phyloP scores from a whole-genome alignment of 352 stramenopile species.

The Phytophthora citricola region DNA sequence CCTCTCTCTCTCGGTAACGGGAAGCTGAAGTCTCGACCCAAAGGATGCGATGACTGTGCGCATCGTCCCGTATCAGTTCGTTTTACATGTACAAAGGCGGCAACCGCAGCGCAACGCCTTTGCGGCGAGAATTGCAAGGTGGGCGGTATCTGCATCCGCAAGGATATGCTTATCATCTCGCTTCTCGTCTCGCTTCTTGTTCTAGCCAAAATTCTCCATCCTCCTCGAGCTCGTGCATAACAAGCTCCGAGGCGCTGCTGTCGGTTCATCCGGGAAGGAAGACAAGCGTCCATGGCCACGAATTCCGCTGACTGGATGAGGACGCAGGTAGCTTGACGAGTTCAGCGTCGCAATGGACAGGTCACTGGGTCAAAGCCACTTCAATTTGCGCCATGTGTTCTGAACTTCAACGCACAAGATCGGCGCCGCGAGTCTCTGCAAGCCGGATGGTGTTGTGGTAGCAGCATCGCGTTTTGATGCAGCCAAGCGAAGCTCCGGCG shows the following conservation, averaged over 20 bases:
- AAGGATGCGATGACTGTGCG: slow-evolving; percentile 1
- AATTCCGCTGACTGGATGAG: slow-evolving; percentile 10
- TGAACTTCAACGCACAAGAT: slow-evolving; percentile 31
- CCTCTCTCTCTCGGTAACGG: neutral
- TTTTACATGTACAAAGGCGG: neutral
- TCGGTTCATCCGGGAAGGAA: slow-evolving; percentile 10
- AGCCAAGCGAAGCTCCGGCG: slow-evolving; percentile 6
- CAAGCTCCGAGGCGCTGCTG: slow-evolving; percentile 2
- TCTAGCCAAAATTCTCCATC: slow-evolving; percentile 3
- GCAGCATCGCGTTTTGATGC: slow-evolving; percentile 18
- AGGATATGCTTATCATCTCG: slow-evolving; percentile 24
- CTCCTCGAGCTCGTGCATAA: slow-evolving; percentile 1
- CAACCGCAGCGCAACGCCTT: slow-evolving; percentile 6
- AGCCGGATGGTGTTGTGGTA: neutral
- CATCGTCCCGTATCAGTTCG: slow-evolving; percentile 10
- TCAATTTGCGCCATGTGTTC: slow-evolving; percentile 28
- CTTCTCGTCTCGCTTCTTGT: slow-evolving; percentile 14
- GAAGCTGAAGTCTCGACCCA: slow-evolving; percentile 2
- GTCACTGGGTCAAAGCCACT: slow-evolving; percentile 16
- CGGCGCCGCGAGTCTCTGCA: neutral
- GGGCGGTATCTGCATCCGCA: slow-evolving; percentile 20
- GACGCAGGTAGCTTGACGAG: neutral
- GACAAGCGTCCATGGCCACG: slow-evolving; percentile 1
- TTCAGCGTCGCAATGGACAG: slow-evolving; percentile 13
- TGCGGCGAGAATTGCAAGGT: slow-evolving; percentile 24